Evolutionary conservation across 345 rosid genomes (phyloP).

Genomic region (Eucalyptus viminalis): DNA sequence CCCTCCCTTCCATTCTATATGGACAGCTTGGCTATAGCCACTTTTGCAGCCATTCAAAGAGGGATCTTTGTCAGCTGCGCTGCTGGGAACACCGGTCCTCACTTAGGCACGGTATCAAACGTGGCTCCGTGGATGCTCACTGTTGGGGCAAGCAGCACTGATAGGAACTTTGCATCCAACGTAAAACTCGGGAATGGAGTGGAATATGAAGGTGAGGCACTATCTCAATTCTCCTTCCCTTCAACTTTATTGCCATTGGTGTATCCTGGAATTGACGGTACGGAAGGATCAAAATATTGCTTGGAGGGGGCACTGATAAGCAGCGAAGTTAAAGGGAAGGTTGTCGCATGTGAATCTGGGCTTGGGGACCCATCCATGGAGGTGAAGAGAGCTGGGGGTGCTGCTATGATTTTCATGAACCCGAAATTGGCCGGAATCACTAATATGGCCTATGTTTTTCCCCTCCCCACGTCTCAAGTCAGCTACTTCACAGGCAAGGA

Average conservation of each 20-base stretch:
- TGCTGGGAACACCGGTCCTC: not conserved
- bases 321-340: not conserved
- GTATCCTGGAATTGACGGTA: not conserved
- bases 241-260: not conserved
- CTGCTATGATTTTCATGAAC: not conserved
- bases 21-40: not conserved
- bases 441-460: not conserved
- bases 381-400: not conserved
- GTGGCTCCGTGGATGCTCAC: conserved; percentile 7
- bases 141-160: not conserved
- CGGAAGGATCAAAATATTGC: not conserved
- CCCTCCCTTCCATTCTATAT: rapidly evolving
- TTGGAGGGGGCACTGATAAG: too few relatives aligned
- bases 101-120: not conserved
- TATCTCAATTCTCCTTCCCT: not conserved
- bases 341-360: not conserved
- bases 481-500: not conserved
- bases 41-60: not conserved
- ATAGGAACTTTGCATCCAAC: not conserved
- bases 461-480: not conserved
- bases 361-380: too few relatives aligned
- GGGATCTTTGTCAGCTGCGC: not conserved
- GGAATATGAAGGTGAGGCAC: not conserved
- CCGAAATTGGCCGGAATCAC: not conserved
- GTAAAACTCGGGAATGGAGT: not conserved